A percentile compares a stretch with the other conserved stretches of the same genome.
phyloP scores from a whole-genome alignment of 2,329 filamentous ascomycete genomes.

The Alternaria metachromatica region DNA sequence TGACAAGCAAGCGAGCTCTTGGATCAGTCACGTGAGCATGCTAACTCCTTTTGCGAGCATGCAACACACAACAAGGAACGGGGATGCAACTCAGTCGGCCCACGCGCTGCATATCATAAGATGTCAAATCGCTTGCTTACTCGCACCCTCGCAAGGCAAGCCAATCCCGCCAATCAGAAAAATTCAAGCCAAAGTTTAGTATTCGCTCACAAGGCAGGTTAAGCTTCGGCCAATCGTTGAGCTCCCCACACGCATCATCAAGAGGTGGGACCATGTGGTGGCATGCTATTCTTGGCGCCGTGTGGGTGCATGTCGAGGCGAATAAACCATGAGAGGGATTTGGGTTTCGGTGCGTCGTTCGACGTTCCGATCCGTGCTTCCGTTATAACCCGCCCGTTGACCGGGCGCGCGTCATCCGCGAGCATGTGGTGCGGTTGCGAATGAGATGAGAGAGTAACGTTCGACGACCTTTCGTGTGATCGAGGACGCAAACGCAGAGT shows the following conservation, averaged over 20 bases:
- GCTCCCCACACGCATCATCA: conserved; percentile 6
- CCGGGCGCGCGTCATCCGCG: conserved; percentile 5
- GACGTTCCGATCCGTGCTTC: conserved; percentile 14
- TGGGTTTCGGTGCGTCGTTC: conserved; percentile 8
- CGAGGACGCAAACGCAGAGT: neutral
- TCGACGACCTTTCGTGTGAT: neutral
- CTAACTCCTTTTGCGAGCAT: neutral
- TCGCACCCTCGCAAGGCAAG: neutral
- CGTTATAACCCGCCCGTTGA: conserved; percentile 4
- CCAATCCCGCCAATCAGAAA: neutral
- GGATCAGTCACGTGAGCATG: conserved; percentile 2
- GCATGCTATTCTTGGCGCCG: neutral
- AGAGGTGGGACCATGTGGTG: neutral
- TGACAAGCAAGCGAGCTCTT: neutral
- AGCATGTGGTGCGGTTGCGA: neutral
- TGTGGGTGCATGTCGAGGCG: neutral
- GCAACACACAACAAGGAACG: neutral
- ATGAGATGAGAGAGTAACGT: conserved; percentile 1
- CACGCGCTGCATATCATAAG: conserved; percentile 1
- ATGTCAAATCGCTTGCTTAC: neutral
- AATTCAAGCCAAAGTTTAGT: neutral
- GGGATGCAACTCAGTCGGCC: neutral
- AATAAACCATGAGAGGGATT: neutral
- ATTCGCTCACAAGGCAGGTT: neutral
- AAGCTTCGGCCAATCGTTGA: neutral